phyloP scores from a whole-genome alignment of 164 flowering plant genomes.

The Buxus sempervirens region DNA sequence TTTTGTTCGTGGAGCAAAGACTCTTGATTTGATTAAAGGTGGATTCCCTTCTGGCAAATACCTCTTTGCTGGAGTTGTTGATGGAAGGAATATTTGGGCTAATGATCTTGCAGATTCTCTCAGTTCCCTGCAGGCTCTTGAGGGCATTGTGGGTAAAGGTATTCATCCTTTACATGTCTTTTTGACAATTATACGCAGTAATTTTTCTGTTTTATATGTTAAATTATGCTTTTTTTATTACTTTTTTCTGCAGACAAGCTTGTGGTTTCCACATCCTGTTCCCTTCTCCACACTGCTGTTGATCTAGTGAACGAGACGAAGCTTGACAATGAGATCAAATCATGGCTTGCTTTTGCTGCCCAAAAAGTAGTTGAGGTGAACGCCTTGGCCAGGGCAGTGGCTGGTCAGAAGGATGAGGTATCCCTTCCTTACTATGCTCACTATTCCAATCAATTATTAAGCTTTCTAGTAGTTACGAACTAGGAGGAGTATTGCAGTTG shows the following conservation, averaged over 20 bases:
- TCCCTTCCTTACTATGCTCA: neutral
- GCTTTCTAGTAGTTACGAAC: neutral
- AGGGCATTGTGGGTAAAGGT: slow-evolving; percentile 76
- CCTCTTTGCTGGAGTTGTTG: slow-evolving; percentile 78
- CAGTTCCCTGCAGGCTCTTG: slow-evolving; percentile 42
- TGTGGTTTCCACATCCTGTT: slow-evolving; percentile 76
- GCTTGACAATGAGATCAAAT: slow-evolving; percentile 62
- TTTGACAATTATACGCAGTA: neutral
- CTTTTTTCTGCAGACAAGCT: slow-evolving; percentile 48
- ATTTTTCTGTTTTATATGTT: neutral
- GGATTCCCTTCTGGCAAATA: slow-evolving; percentile 57
- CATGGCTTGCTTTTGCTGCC: slow-evolving; percentile 79
- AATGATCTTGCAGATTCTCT: slow-evolving; percentile 63
- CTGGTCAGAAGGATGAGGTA: slow-evolving; percentile 72
- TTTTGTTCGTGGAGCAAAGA: slow-evolving; percentile 64
- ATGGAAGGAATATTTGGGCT: slow-evolving; percentile 85
- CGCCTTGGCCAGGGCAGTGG: slow-evolving; percentile 67
- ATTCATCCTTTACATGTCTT: slow-evolving; percentile 6
- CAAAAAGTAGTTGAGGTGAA: slow-evolving; percentile 69
- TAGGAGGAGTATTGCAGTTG: neutral
- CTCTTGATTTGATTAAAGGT: slow-evolving; percentile 54
- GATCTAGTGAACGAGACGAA: slow-evolving; percentile 72
- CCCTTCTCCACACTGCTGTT: slow-evolving; percentile 83
- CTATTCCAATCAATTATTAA: too few species aligned
- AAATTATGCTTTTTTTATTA: neutral